A percentile compares a stretch with the other conserved stretches of the same genome.
These are phyloP conservation scores for Cercospora sp. DNA, from an alignment of 2,329 filamentous ascomycete species.

Conservation along the genomic window DNA sequence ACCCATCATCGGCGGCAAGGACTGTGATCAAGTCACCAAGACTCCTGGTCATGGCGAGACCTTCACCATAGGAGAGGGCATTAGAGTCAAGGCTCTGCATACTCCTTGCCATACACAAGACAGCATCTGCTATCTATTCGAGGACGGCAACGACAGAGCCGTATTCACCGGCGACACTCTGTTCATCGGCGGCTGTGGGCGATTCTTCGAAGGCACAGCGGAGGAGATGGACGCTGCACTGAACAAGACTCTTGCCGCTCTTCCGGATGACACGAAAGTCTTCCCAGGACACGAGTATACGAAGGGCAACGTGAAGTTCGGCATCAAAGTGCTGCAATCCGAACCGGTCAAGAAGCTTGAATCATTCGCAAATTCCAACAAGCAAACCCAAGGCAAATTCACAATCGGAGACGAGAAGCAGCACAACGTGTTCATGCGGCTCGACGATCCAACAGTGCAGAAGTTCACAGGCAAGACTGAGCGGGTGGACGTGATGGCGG, in stretches of 20 bases:
- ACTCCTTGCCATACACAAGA: conserved; percentile 98
- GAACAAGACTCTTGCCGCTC: conserved; percentile 75
- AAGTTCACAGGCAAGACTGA: conserved; percentile 79
- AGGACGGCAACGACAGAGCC: conserved; percentile 73
- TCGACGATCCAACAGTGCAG: conserved; percentile 79
- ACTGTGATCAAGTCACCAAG: conserved; percentile 76
- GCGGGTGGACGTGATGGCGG: conserved; percentile 79
- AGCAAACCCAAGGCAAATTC: conserved; percentile 90
- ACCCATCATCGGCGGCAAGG: conserved; percentile 81
- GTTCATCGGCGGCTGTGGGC: conserved; percentile 91
- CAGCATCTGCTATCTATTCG: conserved; percentile 91
- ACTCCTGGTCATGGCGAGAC: conserved; percentile 73
- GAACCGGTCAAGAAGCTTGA: conserved; percentile 75
- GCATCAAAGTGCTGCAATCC: conserved; percentile 70
- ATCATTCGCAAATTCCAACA: conserved; percentile 73
- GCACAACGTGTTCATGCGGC: conserved; percentile 96
- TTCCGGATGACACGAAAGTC: conserved; percentile 89
- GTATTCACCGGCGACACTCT: conserved; percentile 97
- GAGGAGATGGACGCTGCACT: conserved; percentile 90
- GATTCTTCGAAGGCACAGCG: conserved; percentile 91
- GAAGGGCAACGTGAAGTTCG: conserved; percentile 92
- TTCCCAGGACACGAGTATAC: conserved; percentile 98
- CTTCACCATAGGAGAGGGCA: conserved; percentile 78
- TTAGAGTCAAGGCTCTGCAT: conserved; percentile 82
- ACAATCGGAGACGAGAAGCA: conserved; percentile 97